phyloP scores from a whole-genome alignment of 2,329 filamentous ascomycete species.

The Meredithiella fracta region DNA sequence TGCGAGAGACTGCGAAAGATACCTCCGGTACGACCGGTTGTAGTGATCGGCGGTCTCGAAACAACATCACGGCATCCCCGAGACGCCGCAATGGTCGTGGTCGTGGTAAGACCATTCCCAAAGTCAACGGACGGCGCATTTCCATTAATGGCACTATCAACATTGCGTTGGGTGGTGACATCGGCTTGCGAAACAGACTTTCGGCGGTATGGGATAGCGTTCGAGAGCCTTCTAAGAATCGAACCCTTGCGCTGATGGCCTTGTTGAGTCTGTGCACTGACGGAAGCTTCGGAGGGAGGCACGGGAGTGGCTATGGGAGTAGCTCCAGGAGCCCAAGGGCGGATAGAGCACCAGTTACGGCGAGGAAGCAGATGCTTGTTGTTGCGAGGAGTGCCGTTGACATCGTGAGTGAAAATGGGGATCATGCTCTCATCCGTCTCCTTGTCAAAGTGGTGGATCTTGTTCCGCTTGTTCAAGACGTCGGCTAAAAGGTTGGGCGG shows the following conservation, averaged over 20 bases:
- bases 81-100: not conserved
- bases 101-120: not conserved
- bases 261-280: conserved; percentile 25
- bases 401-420: conserved; percentile 74
- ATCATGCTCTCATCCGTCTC: conserved; percentile 93
- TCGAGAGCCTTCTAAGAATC: conserved; percentile 29
- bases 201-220: conserved; percentile 16
- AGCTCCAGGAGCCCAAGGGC: conserved; percentile 60
- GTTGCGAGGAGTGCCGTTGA: conserved; percentile 76
- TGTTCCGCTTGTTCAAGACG: conserved; percentile 85
- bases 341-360: conserved; percentile 90
- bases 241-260: conserved; percentile 22
- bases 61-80: not conserved
- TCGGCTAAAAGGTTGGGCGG: conserved; percentile 79
- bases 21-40: conserved; percentile 18
- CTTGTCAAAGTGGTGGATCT: conserved; percentile 51
- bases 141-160: not conserved
- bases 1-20: conserved; percentile 24
- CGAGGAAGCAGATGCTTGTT: conserved; percentile 80
- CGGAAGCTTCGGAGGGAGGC: conserved; percentile 23
- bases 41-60: conserved; percentile 33
- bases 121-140: not conserved
- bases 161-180: not conserved
- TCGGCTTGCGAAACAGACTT: conserved; percentile 21
- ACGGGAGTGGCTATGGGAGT: conserved; percentile 58